phyloP scores from a whole-genome alignment of 805 yeast genomes.

The Scheffersomyces lignosus region DNA sequence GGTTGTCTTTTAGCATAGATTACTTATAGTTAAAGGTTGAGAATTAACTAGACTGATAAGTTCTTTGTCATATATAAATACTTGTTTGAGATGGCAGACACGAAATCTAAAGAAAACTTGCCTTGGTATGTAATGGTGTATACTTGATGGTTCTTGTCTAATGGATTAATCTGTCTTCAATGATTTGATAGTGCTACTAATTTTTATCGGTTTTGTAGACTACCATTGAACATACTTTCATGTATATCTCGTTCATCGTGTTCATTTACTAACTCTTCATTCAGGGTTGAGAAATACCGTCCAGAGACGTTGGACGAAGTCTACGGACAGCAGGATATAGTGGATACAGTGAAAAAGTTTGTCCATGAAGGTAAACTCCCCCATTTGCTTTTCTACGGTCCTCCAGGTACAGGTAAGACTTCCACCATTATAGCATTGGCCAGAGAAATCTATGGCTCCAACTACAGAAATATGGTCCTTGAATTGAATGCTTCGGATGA shows the following conservation, averaged over 20 bases:
- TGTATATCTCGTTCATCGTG: not conserved
- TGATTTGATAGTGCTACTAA: no score
- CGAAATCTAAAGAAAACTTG: conserved; percentile 41
- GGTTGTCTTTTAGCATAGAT: no score
- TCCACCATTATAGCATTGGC: conserved; percentile 88
- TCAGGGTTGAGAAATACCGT: conserved; percentile 90
- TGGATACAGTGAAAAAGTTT: conserved; percentile 80
- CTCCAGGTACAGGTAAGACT: conserved; percentile 94
- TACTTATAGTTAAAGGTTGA: no score
- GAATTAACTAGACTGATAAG: no score
- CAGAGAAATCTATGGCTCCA: conserved; percentile 77
- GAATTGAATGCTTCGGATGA: conserved; percentile 97
- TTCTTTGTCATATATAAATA: no score
- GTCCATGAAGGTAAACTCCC: conserved; percentile 83
- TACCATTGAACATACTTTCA: no score
- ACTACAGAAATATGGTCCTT: conserved; percentile 83
- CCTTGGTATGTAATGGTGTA: conserved; percentile 52
- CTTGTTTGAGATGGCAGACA: conserved; percentile 3
- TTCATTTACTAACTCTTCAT: not conserved
- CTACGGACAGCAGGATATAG: conserved; percentile 86
- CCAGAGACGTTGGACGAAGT: conserved; percentile 84
- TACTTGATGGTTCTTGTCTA: no score
- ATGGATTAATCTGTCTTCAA: no score
- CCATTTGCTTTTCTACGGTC: conserved; percentile 90
- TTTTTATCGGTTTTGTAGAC: no score